These are phyloP conservation scores for Lachnellula cervina DNA, from an alignment of 2,329 filamentous ascomycete genomes.

Conservation along the genomic window DNA sequence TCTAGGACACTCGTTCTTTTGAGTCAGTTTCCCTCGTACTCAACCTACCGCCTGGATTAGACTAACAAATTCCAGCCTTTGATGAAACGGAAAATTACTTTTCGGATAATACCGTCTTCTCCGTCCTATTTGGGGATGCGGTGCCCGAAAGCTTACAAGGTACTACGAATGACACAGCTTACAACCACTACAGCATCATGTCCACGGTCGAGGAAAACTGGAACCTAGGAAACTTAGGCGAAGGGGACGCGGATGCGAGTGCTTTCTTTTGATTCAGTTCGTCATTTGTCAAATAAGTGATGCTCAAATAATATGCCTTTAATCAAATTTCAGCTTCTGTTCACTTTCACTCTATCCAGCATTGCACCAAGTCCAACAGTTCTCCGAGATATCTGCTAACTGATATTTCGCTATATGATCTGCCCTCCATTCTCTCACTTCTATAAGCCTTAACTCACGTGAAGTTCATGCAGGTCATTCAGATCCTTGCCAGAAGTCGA, in stretches of 20 bases:
- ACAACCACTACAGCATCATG: constrained; percentile 66
- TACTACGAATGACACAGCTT: constrained; percentile 62
- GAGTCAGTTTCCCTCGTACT: constrained; percentile 40
- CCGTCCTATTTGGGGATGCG: constrained; percentile 67
- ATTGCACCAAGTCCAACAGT: too few relatives aligned
- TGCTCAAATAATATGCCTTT: not conserved
- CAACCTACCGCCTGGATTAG: constrained; percentile 67
- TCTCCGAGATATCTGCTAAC: too few relatives aligned
- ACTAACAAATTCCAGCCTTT: constrained; percentile 58
- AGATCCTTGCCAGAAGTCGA: not conserved
- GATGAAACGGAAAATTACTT: constrained; percentile 70
- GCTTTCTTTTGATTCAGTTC: constrained; percentile 1
- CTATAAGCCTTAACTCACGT: not conserved
- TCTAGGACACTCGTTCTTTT: constrained; percentile 67
- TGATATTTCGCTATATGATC: too few relatives aligned
- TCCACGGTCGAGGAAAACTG: constrained; percentile 61
- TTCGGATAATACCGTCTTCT: constrained; percentile 61
- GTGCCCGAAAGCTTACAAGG: constrained; percentile 57
- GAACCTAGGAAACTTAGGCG: constrained; percentile 59
- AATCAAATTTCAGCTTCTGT: not conserved
- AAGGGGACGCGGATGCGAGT: constrained; percentile 32
- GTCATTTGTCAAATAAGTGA: too few relatives aligned
- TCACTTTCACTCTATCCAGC: too few relatives aligned
- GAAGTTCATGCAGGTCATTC: not conserved
- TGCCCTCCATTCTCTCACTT: not conserved